Conservation (phyloP, 768 basidiomycete species). For the Serpula lacrymans region DNA sequence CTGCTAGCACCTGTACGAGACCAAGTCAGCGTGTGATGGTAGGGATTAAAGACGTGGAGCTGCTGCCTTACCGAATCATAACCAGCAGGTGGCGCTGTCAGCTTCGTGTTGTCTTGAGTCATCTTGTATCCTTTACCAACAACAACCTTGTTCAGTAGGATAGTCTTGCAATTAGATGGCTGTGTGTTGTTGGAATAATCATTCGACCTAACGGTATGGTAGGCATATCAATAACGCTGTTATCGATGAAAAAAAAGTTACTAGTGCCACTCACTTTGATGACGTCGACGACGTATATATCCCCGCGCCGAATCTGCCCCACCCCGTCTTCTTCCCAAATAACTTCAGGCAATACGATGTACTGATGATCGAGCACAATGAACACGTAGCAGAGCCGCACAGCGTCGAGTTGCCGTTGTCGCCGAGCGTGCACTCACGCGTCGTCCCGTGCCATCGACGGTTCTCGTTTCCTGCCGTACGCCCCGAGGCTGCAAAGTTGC, state of each 20-base stretch:
- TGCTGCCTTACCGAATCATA: constrained; percentile 66
- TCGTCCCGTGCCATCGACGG: constrained; percentile 74
- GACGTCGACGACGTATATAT: constrained; percentile 77
- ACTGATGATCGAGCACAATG: constrained; percentile 60
- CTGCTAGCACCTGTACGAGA: constrained; percentile 55
- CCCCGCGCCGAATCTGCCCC: constrained; percentile 71
- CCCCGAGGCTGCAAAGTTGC: constrained; percentile 52
- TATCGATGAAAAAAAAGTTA: neutral
- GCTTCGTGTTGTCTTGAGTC: constrained; percentile 49
- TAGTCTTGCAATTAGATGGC: constrained; percentile 54
- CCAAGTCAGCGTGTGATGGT: neutral
- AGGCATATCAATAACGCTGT: neutral
- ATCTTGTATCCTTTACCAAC: constrained; percentile 70
- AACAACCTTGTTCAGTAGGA: constrained; percentile 72
- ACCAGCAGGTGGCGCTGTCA: constrained; percentile 58
- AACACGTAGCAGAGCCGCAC: constrained; percentile 55
- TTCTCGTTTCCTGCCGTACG: constrained; percentile 68
- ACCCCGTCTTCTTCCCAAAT: constrained; percentile 68
- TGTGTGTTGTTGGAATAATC: constrained; percentile 65
- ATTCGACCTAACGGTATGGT: constrained; percentile 43
- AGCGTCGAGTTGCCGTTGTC: constrained; percentile 52
- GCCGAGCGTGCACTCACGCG: constrained; percentile 59
- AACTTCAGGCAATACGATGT: constrained; percentile 62
- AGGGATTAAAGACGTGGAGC: neutral
- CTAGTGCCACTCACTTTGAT: constrained; percentile 48